Evolutionary conservation across 768 basidiomycete species (phyloP), one percentile per base, ranked within the genome.

Genomic region (Psilocybe sp.): DNA sequence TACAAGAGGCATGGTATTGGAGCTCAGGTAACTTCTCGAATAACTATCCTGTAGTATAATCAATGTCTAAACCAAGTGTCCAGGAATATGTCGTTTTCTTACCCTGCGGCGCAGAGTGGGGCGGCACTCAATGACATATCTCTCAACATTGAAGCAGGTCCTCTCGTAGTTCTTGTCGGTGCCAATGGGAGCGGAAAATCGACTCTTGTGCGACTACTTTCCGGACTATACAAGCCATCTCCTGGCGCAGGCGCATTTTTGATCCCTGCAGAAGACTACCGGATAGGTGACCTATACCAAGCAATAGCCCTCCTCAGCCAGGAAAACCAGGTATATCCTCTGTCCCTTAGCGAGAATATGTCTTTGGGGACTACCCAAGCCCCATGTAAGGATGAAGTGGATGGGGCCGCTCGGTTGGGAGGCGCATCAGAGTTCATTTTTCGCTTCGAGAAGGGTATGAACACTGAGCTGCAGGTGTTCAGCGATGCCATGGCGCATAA

Each of bases 171-270:
- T 31, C 67, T 84, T 12, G 80, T 82, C 2, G 81, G 82, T 18
- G 62, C 63, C 1, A 83, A 82, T 52, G 81, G 80, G 4, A 74
- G 73, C 46, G 80, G 80, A 3, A 82, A 82, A 55, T 74, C 77
- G 0, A 79, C 79, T 0, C 55, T 82, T 20, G 62, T 81, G 9
- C 78, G 78, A 43, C 60, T 83, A 10, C 61, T 84, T 7, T 68
- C 77, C 0, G 66, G 78, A 1, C 55, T 81, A 4, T 77, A 77
- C 55, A 71, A 77, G 44, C 69, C 74, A 0, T 67, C 69, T 0
- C 60, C 64, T 28, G 23, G 23, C 23, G 7, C 23, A 1, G 82
- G 80, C 0, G 56, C 68, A 4, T 40, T 83, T 5, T 53, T 72
- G 11, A 59, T 82, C 36, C 66, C 69, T 0, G 68, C 76, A 4